Percentiles rank a stretch among this genome's conserved stretches.
These are phyloP conservation scores for Candida sphagnicola DNA, from an alignment of 805 yeast genomes.

Conservation along the genomic window DNA sequence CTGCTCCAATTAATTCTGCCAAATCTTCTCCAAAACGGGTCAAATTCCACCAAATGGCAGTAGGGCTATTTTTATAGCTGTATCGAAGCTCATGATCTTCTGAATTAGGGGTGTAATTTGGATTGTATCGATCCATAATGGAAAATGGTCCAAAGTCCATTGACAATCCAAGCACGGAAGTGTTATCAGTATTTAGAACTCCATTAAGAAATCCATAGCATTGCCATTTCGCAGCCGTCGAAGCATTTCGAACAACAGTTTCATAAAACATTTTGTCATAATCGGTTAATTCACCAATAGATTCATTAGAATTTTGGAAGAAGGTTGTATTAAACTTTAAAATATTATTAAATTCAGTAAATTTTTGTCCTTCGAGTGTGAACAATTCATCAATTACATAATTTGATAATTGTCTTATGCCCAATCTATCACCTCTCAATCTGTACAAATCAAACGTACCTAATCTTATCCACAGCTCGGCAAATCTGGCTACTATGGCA, in stretches of 20 bases:
- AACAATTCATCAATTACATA: constrained; percentile 68
- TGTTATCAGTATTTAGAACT: constrained; percentile 90
- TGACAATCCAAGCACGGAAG: constrained; percentile 82
- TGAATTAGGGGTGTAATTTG: constrained; percentile 81
- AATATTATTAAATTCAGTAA: constrained; percentile 24
- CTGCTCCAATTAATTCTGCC: constrained; percentile 78
- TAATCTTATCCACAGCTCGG: constrained; percentile 81
- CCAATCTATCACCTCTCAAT: constrained; percentile 64
- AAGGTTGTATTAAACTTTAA: constrained; percentile 16
- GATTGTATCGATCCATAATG: constrained; percentile 80
- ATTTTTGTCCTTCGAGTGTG: constrained; percentile 26
- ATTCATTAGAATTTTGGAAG: constrained; percentile 12
- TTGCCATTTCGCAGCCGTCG: constrained; percentile 80
- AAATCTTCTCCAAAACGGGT: constrained; percentile 79
- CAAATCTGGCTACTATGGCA: constrained; percentile 80
- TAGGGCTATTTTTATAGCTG: constrained; percentile 79
- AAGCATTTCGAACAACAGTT: constrained; percentile 69
- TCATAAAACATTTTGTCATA: constrained; percentile 74
- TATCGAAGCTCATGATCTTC: constrained; percentile 75
- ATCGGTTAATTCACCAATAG: constrained; percentile 41
- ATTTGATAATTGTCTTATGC: constrained; percentile 61
- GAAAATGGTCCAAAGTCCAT: constrained; percentile 96
- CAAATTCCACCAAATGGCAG: constrained; percentile 90
- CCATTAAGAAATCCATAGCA: constrained; percentile 92
- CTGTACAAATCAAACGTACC: constrained; percentile 86